Base-by-base conservation (phyloP, 2,329 filamentous ascomycete species). In the Eurotiales sp. region DNA sequence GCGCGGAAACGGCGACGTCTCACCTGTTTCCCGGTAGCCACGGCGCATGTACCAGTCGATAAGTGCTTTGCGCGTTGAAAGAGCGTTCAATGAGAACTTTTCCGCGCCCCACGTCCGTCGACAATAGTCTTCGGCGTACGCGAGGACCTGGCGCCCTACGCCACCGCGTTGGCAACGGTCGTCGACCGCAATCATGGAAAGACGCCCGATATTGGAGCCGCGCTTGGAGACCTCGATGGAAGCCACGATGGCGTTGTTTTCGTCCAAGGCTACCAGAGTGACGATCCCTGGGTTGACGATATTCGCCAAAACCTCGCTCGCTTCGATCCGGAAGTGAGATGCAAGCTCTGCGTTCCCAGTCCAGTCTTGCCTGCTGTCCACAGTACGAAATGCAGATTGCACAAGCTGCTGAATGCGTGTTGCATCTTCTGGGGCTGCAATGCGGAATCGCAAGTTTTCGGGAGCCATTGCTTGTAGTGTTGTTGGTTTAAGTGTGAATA, bases 381-480 rank as follows among this genome's bases (percentile, higher is more conserved):
- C 60, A 40, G 71, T 62, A 29, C 69, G 71, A 42, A 76, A 76
- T 0, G 73, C 70, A 11, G 64, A 56, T 46, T 75, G 61, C 1
- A 74, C 65, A 1, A 76, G 62, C 14, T 63, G 52, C 23, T 70
- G 70, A 22, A 76, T 49, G 6, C 55, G 61, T 0, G 55, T 45
- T 0, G 68, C 73, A 50, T 76, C 71, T 2, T 69, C 60, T 6
- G 51, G 36, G 7, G 61, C 69, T 43, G 73, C 73, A 29, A 60
- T 42, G 48, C 71, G 72, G 51, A 74, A 75, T 8, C 62, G 53
- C 21, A 72, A 63, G 14, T 47, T 49, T 10, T 7, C 30, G 49
- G 23, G 21, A 19, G 25, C 30, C 32, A 59, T 48, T 53, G 56
- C 61, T 42, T 46, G 17, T 25, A 10, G 43, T 6, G 7, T 23